Percentiles rank a stretch among this genome's conserved stretches.
These are phyloP conservation scores for Iberis amara DNA, from an alignment of 441 rosid species.

Conservation along the genomic window DNA sequence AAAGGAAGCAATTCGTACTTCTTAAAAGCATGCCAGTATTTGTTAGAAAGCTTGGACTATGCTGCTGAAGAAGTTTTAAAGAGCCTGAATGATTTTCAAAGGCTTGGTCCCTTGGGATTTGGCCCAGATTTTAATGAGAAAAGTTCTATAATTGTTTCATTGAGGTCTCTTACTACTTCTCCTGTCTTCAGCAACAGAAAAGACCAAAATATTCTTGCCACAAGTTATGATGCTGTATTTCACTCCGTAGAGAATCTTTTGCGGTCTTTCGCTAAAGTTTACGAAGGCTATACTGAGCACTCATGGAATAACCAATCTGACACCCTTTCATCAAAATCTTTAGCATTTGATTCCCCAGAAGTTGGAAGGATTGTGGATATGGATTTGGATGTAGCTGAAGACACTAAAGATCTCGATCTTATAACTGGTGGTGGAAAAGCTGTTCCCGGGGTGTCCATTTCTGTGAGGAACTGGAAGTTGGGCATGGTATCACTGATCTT, in stretches of 20 bases:
- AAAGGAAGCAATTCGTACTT: conserved; percentile 53
- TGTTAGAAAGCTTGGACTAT: conserved; percentile 57
- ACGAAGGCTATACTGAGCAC: conserved; percentile 48
- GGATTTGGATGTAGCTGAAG: conserved; percentile 76
- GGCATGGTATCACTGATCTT: conserved; percentile 74
- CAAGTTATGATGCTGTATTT: conserved; percentile 37
- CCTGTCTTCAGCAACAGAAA: conserved; percentile 49
- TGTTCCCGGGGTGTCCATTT: conserved; percentile 42
- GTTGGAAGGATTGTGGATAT: conserved; percentile 66
- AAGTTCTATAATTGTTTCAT: conserved; percentile 50
- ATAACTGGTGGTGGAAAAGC: conserved; percentile 46
- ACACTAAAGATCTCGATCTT: conserved; percentile 53
- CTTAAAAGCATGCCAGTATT: conserved; percentile 47
- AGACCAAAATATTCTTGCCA: conserved; percentile 40
- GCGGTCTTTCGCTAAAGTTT: conserved; percentile 49
- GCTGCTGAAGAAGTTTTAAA: conserved; percentile 45
- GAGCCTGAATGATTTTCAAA: conserved; percentile 40
- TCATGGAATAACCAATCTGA: conserved; percentile 40
- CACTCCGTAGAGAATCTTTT: conserved; percentile 66
- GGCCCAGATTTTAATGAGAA: conserved; percentile 40
- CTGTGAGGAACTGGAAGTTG: conserved; percentile 67
- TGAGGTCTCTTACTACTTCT: conserved; percentile 56
- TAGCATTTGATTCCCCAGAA: conserved; percentile 40
- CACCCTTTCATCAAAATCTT: conserved; percentile 27
- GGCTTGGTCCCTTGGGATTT: conserved; percentile 48